These are phyloP conservation scores for Apiospora phragmitis DNA, from an alignment of 2,329 filamentous ascomycete species.

Conservation along the genomic window DNA sequence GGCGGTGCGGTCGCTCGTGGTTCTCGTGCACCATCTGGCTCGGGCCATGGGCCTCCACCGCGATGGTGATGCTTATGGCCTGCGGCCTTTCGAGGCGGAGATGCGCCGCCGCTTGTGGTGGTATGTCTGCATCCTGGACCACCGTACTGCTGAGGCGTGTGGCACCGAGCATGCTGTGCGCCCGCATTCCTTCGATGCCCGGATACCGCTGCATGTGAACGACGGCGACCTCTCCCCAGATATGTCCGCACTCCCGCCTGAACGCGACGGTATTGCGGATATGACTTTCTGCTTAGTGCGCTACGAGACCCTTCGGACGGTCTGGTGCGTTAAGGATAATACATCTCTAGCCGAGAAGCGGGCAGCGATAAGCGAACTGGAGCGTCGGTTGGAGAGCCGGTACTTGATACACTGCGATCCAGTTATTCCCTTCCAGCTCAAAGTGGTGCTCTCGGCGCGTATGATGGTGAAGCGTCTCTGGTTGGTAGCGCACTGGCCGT, in stretches of 20 bases:
- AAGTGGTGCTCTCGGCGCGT: not conserved
- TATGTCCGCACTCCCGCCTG: not conserved
- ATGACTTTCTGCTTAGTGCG: slow-evolving; percentile 9
- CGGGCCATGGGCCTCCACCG: slow-evolving; percentile 8
- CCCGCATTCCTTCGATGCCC: not conserved
- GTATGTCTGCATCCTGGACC: not conserved
- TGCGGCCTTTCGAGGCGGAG: not conserved
- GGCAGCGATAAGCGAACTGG: not conserved
- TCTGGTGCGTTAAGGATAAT: not conserved
- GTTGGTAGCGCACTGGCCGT: slow-evolving; percentile 8
- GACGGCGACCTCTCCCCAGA: not conserved
- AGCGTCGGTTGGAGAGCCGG: not conserved
- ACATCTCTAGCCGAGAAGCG: not conserved
- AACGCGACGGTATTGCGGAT: not conserved
- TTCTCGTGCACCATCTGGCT: not conserved
- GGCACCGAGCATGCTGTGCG: not conserved
- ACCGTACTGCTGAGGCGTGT: not conserved
- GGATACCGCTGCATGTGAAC: not conserved
- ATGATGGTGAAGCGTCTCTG: slow-evolving; percentile 10
- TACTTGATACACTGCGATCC: not conserved
- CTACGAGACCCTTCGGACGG: not conserved
- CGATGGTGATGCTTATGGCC: not conserved
- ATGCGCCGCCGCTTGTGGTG: slow-evolving; percentile 3
- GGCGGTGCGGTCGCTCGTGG: not conserved
- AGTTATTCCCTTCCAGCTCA: not conserved